Evolutionary conservation across 1,139 yeast genomes (phyloP), one percentile per base, ranked within the genome.

Genomic region (Hyphopichia khmerensis): DNA sequence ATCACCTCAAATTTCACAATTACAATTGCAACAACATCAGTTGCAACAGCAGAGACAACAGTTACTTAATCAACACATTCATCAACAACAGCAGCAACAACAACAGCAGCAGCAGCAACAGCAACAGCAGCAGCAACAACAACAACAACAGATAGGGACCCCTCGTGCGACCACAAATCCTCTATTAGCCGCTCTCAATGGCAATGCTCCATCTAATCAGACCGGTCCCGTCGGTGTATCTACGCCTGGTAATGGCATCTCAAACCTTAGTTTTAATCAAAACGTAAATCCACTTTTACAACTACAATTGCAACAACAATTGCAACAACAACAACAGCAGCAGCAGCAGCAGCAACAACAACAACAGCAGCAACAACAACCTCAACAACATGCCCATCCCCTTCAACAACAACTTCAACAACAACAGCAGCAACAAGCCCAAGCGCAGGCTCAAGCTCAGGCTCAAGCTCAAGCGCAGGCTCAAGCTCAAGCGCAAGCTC

Each of bases 1-100:
- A 43, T 67, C 75, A 33, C 75, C 76, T 1, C 77, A 66, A 49
- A 54, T 70, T 34, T 49, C 69, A 2, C 76, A 66, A 45, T 51
- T 69, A 31, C 76, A 68, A 46, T 57, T 65, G 48, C 70, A 62
- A 38, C 72, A 57, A 36, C 65, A 60, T 43, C 55, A 46, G 33
- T 56, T 46, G 26, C 56, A 48, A 24, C 44, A 45, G 11, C 49
- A 54, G 24, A 52, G 43, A 31, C 47, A 42, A 18, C 43, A 40
- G 17, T 40, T 40, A n/a, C 45, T 41, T 30, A 41, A 36, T 24
- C 52, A 43, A 33, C 50, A 41, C 40, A 39, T 43, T 33, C 59
- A 51, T 40, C 53, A 48, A 35, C 56, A 45, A 14, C 55, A 51
- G 32, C 52, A 47, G 30, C 55, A 51, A 31, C 56, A 47, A 26